Percentiles rank a stretch among this genome's conserved stretches.
phyloP scores from a whole-genome alignment of 2,329 filamentous ascomycete genomes.

The Sclerotinia glacialis region DNA sequence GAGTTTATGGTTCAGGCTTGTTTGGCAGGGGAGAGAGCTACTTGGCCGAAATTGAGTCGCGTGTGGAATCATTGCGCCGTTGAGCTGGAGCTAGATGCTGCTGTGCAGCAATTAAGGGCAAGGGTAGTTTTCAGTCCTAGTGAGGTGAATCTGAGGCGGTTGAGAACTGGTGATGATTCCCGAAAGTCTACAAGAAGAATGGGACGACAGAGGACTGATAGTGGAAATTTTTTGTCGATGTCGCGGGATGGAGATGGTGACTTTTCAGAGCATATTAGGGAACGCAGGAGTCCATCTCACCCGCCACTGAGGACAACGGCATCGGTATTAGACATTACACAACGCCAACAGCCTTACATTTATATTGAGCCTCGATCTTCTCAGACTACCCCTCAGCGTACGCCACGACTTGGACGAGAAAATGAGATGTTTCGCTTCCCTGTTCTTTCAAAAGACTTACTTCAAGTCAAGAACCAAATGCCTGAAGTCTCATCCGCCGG shows the following conservation, averaged over 20 bases:
- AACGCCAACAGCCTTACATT: slow-evolving; percentile 23
- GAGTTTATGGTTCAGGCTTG: slow-evolving; percentile 84
- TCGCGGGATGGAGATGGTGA: slow-evolving; percentile 21
- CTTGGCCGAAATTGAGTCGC: slow-evolving; percentile 85
- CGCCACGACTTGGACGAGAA: slow-evolving; percentile 22
- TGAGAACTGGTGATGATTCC: slow-evolving; percentile 29
- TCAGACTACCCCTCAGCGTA: slow-evolving; percentile 26
- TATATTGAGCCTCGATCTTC: slow-evolving; percentile 23
- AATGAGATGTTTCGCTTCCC: slow-evolving; percentile 26
- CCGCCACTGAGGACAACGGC: slow-evolving; percentile 30
- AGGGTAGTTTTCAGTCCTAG: slow-evolving; percentile 49
- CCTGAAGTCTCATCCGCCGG: slow-evolving; percentile 34
- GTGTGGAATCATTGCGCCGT: slow-evolving; percentile 86
- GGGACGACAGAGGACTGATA: slow-evolving; percentile 31
- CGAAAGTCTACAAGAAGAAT: slow-evolving; percentile 21
- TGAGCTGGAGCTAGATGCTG: slow-evolving; percentile 77
- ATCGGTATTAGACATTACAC: slow-evolving; percentile 27
- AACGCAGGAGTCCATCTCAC: slow-evolving; percentile 25
- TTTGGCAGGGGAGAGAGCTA: slow-evolving; percentile 76
- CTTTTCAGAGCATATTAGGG: slow-evolving; percentile 12
- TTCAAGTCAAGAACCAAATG: slow-evolving; percentile 25
- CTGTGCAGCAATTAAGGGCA: slow-evolving; percentile 66
- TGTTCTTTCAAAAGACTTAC: slow-evolving; percentile 14
- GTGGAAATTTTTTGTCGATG: slow-evolving; percentile 25
- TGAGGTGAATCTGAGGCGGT: slow-evolving; percentile 37